Evolutionary conservation across 768 basidiomycete genomes (phyloP), one percentile per base, ranked within the genome.

Genomic region (Kondoa malvinella): DNA sequence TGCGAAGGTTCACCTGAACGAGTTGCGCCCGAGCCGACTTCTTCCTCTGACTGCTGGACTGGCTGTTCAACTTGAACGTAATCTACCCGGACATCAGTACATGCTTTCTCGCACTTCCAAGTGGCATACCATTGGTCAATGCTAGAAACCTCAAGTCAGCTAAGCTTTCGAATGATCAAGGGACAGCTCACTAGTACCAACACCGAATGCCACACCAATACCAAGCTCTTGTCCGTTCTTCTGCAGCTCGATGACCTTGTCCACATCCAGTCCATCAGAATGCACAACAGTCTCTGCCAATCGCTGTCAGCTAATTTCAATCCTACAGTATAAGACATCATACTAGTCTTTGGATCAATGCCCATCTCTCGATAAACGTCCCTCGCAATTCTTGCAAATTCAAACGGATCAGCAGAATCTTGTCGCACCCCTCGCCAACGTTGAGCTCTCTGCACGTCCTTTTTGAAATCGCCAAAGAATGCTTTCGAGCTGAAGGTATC

Each of bases 401-500:
- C 77, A 68, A 87, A 82, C 0, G 94, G 91, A 73, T 94, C 86
- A 2, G 95, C 95, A 1, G 89, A 92, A 76, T 99, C 95, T 75
- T 99, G 95, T 25, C 94, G 83, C 15, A 99, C 79, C 0, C 87
- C 86, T 3, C 80, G 78, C 94, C 94, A 97, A 56, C 83, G 81
- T 12, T 78, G 75, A 0, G 86, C 88, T 1, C 84, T 82, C 34
- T 80, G 82, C 0, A 82, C 81, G 71, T 78, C 68, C 14, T 74
- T 57, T 12, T 69, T 71, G 57, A 88, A 84, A 71, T 86, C 86
- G 86, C 87, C 69, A 34, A 70, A 71, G 69, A 62, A 65, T 25
- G 67, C 40, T 64, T 82, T 78, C 1, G 88, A 89, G 3, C 92
- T 88, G 77, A 95, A 97, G 0, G 95, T 99, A 78, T 99, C 95